These are phyloP conservation scores for Linum lewisii DNA, from an alignment of 345 rosid species.

Conservation along the genomic window DNA sequence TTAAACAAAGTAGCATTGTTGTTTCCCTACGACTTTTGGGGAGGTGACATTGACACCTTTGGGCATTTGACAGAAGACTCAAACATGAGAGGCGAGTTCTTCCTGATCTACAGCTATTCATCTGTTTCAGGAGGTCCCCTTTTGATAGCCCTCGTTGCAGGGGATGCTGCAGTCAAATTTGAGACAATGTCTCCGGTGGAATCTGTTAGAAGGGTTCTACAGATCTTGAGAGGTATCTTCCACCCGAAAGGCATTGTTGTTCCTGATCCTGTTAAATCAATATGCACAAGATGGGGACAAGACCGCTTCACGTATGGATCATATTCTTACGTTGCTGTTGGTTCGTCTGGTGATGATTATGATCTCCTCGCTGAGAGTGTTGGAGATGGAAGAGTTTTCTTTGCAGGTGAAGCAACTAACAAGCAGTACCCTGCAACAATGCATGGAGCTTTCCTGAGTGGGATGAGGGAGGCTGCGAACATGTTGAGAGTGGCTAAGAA, in stretches of 20 bases:
- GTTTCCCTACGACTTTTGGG: slow-evolving; percentile 88
- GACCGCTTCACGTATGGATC: slow-evolving; percentile 77
- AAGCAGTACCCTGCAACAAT: slow-evolving; percentile 94
- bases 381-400: slow-evolving; percentile 91
- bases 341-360: slow-evolving; percentile 96
- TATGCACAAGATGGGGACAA: slow-evolving; percentile 92
- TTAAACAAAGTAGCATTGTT: slow-evolving; percentile 84
- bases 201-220: slow-evolving; percentile 62
- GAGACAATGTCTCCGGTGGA: slow-evolving; percentile 79
- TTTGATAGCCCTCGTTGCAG: slow-evolving; percentile 88
- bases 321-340: slow-evolving; percentile 80
- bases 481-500: slow-evolving; percentile 65
- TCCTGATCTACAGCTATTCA: slow-evolving; percentile 82
- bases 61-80: slow-evolving; percentile 83
- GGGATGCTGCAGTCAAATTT: slow-evolving; percentile 76
- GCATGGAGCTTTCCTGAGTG: slow-evolving; percentile 96
- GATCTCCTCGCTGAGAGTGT: slow-evolving; percentile 86
- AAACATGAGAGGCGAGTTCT: slow-evolving; percentile 76
- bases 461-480: slow-evolving; percentile 96
- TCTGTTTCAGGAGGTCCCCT: slow-evolving; percentile 91
- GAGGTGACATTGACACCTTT: slow-evolving; percentile 82
- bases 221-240: slow-evolving; percentile 68
- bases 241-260: slow-evolving; percentile 88
- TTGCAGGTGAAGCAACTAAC: slow-evolving; percentile 96
- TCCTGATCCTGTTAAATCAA: slow-evolving; percentile 89